Percentiles rank a stretch among this genome's conserved stretches.
These are phyloP conservation scores for Kluyveromyces starmeri DNA, from an alignment of 805 yeast species.

Conservation along the genomic window DNA sequence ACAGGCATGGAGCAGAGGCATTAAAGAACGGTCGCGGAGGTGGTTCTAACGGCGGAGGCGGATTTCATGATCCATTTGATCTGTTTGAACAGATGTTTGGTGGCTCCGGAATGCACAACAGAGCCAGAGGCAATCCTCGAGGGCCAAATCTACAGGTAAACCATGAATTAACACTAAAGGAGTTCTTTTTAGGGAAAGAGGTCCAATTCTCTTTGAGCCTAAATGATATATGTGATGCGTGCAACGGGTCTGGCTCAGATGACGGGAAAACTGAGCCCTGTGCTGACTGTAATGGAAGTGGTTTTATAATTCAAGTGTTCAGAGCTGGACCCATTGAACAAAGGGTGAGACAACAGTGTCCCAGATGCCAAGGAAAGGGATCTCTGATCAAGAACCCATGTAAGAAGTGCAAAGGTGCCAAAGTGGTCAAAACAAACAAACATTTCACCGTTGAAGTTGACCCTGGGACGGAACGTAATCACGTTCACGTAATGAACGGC, in stretches of 20 bases:
- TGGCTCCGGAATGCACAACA: constrained; percentile 26
- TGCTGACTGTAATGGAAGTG: constrained; percentile 64
- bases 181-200: constrained; percentile 62
- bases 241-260: constrained; percentile 79
- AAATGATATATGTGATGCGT: constrained; percentile 66
- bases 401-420: constrained; percentile 58
- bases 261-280: constrained; percentile 69
- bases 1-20: constrained; percentile 71
- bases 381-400: constrained; percentile 56
- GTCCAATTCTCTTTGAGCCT: constrained; percentile 53
- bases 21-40: constrained; percentile 49
- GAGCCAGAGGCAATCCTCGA: constrained; percentile 36
- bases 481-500: constrained; percentile 51
- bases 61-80: constrained; percentile 30
- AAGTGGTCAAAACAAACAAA: constrained; percentile 49
- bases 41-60: constrained; percentile 34
- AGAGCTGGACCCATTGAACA: constrained; percentile 90
- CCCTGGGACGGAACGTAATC: constrained; percentile 62
- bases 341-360: constrained; percentile 72
- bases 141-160: constrained; percentile 57
- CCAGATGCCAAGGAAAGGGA: constrained; percentile 74
- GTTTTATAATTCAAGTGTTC: constrained; percentile 52
- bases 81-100: constrained; percentile 31
- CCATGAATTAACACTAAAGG: constrained; percentile 49
- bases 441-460: constrained; percentile 51